Conservation (phyloP, 257 asterid species). For the Fraxinus quadrangulata region DNA sequence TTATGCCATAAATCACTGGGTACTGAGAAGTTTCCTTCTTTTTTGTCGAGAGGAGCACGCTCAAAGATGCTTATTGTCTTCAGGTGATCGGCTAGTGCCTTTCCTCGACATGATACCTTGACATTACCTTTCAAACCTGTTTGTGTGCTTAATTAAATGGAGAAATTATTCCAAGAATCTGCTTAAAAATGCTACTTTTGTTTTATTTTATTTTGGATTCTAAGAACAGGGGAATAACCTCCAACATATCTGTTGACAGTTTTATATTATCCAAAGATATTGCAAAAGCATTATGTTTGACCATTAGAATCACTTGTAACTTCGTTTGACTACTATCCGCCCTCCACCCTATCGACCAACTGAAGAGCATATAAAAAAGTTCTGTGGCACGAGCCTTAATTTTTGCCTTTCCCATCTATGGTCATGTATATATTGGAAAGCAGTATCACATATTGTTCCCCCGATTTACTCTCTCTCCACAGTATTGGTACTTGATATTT, state of each 20-base stretch:
- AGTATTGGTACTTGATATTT: too few species aligned
- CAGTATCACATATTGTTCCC: neutral
- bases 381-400: neutral
- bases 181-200: neutral
- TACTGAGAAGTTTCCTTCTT: neutral
- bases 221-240: neutral
- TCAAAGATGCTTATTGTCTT: neutral
- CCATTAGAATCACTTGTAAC: neutral
- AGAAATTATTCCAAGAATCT: neutral
- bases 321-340: neutral
- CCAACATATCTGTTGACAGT: neutral
- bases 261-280: neutral
- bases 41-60: neutral
- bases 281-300: neutral
- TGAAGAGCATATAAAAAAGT: neutral
- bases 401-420: neutral
- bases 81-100: neutral
- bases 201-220: neutral
- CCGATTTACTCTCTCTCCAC: too few species aligned
- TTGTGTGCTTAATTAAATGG: neutral
- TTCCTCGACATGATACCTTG: neutral
- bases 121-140: neutral
- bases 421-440: neutral
- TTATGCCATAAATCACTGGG: neutral
- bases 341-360: neutral